Evolutionary conservation across 2,329 filamentous ascomycete species (phyloP), one percentile per base, ranked within the genome.

Genomic region (Ophiostoma novo-ulmi): DNA sequence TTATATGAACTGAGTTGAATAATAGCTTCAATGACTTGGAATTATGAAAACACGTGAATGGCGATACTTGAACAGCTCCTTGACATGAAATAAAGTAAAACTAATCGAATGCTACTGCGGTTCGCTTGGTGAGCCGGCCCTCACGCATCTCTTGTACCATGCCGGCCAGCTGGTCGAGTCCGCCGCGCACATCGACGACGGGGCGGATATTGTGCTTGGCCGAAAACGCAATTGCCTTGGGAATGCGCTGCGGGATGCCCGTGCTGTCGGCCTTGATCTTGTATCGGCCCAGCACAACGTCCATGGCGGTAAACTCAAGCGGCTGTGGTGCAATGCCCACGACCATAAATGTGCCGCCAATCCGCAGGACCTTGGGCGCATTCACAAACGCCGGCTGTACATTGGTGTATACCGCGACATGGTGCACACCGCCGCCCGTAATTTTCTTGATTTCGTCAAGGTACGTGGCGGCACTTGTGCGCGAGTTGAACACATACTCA

Each of bases 401-500:
- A 36, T 78, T 79, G 31, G 79, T 80, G 74, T 80, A 82, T 2
- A 83, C 79, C 3, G 80, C 80, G 3, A 79, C 80, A 10, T 81
- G 80, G 65, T 81, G 78, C 26, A 75, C 77, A 17, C 81, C 81
- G 70, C 80, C 80, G 5, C 77, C 78, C 0, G 81, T 81, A 36
- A 82, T 74, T 67, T 77, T 78, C 76, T 81, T 81, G 68, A 83
- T 76, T 69, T 81, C 77, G 7, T 77, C 76, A 10, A 77, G 74
- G 70, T 81, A 81, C 11, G 52, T 26, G 68, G 79, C 73, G 8
- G 78, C 74, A 72, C 80, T 78, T 2, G 77, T 79, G 69, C 76
- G 76, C n/a, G 80, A 80, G 75, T 82, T 82, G 76, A 82, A 80
- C n/a, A 79, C 74, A 11, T 77, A 77, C 69, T 81, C 81, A 36